Evolutionary conservation across 352 stramenopile genomes (phyloP), one percentile per base, ranked within the genome.

Genomic region (Globisporangium emineosum): DNA sequence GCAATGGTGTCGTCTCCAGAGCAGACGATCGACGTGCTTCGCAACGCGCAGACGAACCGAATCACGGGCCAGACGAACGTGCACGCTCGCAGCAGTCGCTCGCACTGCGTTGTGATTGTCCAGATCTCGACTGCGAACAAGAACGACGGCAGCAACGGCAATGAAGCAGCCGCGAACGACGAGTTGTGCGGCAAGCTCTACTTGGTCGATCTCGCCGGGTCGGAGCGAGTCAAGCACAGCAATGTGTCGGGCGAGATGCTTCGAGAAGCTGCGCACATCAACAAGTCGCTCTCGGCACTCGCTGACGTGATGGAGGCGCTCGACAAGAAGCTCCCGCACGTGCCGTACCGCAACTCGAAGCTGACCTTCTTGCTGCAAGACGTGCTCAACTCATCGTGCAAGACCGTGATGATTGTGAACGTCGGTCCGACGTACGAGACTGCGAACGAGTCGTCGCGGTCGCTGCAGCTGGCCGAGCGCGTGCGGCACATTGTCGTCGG

Each of bases 331-430:
- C 75, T 88, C 45, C 67, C 75, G 29, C 95, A 98, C 70, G 89
- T 99, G 35, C 97, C 97, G 43, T 99, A 98, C 67, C 83, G 97
- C 71, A 98, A 99, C 75, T 98, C 90, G 5, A 99, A 99, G 79
- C 86, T 99, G 8, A 99, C 97, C n/a, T 96, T 97, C 65, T 70
- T 99, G 40, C 73, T 99, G 7, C 89, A 98, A 73, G 95, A 98
- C 82, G 93, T 92, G 62, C 88, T 89, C 65, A 91, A 93, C 52
- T 88, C 83, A 27, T 89, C 81, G 32, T 92, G 84, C 65, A 98
- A 98, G 78, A 97, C 93, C 9, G 79, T 98, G 32, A 98, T 98
- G 90, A 97, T 98, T 67, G 88, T 97, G 35, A 95, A 94, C 45
- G 83, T 97, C 10, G 91, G 86, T 6, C 92, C 92, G 5, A 92